Base-by-base conservation (phyloP, 2,329 filamentous ascomycete species). In the Beauveria asiatica region DNA sequence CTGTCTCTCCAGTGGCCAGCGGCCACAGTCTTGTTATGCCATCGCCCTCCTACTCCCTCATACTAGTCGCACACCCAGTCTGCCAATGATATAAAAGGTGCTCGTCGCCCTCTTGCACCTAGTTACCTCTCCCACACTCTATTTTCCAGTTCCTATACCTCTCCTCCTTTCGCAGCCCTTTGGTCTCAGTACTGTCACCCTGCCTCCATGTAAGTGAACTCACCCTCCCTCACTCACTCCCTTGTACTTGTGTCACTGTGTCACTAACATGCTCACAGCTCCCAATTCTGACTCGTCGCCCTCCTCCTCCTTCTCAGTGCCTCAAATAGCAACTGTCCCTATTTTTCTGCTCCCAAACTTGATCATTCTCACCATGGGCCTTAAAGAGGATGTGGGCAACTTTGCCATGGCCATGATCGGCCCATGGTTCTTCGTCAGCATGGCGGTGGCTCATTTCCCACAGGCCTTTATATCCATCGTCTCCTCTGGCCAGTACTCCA, bases 401-500 rank as follows among this genome's bases (percentile, higher is more conserved):
- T 59, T 71, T 51, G 37, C 74, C 67, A 55, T 62, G 63, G 67
- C 68, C 60, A 70, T 83, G 54, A 42, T 79, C 17, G 65, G 71
- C 59, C 83, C 83, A 0, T 82, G 81, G 75, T 53, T 76, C 3
- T 83, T 88, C 67, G 75, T 88, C 66, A 64, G 65, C 57, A 64
- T 75, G 19, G 77, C 82, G 0, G 67, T 77, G 27, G 71, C 70
- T 62, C 82, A 78, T 69, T 73, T 87, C 17, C 81, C 83, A 0
- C 60, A 65, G 25, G 83, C 84, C 1, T 67, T 86, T 53, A 39
- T 72, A 41, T 63, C 68, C 13, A 73, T 85, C 39, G 16, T 81
- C 50, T 64, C 65, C 33, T 64, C 67, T 9, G 63, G 67, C 50
- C 66, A 76, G 51, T 70, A 72, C 59, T 39, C 62, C 59, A 69